phyloP scores from a whole-genome alignment of 805 yeast genomes.

The Barnettozyma siamensis region DNA sequence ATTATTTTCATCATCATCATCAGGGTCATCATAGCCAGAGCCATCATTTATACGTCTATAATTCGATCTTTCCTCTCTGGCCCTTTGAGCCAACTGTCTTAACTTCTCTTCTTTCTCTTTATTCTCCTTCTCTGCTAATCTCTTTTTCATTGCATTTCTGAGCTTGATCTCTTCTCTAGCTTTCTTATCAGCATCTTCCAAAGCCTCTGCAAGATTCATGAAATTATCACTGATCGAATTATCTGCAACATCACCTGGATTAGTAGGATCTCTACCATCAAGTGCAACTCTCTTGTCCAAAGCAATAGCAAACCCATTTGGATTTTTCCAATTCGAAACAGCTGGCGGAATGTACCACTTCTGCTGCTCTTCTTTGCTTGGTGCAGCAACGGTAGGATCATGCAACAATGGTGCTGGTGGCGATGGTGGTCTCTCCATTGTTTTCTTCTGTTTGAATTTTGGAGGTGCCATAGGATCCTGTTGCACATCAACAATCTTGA shows the following conservation, averaged over 20 bases:
- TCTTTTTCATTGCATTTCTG: conserved; percentile 43
- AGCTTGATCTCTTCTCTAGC: conserved; percentile 52
- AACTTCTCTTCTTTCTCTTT: conserved; percentile 46
- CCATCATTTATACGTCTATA: neutral
- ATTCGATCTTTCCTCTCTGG: conserved; percentile 32
- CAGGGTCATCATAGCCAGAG: too few relatives aligned
- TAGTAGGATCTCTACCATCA: conserved; percentile 32
- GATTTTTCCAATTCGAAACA: conserved; percentile 93
- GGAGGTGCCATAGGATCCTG: conserved; percentile 88
- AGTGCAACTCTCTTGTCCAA: conserved; percentile 68
- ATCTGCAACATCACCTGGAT: conserved; percentile 29
- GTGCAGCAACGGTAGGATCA: conserved; percentile 35
- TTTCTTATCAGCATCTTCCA: conserved; percentile 59
- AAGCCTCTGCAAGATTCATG: conserved; percentile 60
- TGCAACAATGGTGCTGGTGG: conserved; percentile 68
- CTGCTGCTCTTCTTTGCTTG: conserved; percentile 67
- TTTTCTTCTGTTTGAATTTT: conserved; percentile 58
- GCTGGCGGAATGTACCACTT: conserved; percentile 89
- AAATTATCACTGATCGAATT: conserved; percentile 47
- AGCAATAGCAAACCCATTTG: conserved; percentile 80
- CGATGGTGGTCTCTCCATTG: conserved; percentile 63
- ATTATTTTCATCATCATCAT: conserved; percentile 9
- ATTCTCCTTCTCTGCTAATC: conserved; percentile 44
- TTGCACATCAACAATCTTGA: conserved; percentile 61
- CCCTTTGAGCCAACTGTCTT: conserved; percentile 42